phyloP scores from a whole-genome alignment of 2,329 filamentous ascomycete species.

The Aspergillus clavatus region DNA sequence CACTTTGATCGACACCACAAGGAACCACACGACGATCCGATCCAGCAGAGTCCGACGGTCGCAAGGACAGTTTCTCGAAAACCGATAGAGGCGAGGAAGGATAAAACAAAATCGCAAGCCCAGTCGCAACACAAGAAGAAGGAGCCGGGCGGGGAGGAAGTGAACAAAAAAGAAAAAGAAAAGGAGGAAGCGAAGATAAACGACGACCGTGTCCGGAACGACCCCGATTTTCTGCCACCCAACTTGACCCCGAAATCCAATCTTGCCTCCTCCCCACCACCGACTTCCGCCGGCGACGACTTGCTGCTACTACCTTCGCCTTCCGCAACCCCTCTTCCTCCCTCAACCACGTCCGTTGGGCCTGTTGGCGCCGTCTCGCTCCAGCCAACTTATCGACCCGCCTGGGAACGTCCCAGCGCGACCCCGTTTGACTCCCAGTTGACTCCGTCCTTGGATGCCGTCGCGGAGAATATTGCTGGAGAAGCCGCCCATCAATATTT shows the following conservation, averaged over 20 bases:
- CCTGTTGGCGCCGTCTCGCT: constrained; percentile 20
- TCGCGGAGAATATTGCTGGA: constrained; percentile 21
- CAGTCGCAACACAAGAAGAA: not conserved
- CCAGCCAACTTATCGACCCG: constrained; percentile 15
- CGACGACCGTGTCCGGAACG: constrained; percentile 12
- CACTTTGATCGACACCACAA: not conserved
- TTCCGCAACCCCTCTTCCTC: constrained; percentile 17
- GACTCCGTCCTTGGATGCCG: constrained; percentile 24
- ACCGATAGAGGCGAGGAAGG: not conserved
- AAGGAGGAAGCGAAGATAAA: constrained; percentile 4
- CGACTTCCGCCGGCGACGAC: constrained; percentile 21
- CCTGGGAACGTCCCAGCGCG: constrained; percentile 10
- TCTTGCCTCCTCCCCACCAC: constrained; percentile 15
- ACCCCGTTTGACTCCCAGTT: constrained; percentile 18
- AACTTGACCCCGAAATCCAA: constrained; percentile 16
- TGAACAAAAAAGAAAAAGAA: constrained; percentile 3
- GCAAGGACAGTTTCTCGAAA: not conserved
- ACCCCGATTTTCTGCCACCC: constrained; percentile 7
- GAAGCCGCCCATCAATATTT: constrained; percentile 10
- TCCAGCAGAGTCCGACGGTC: not conserved
- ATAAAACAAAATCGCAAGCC: not conserved
- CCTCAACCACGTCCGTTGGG: constrained; percentile 13
- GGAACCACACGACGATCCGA: not conserved
- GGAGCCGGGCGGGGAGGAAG: not conserved
- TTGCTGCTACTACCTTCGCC: constrained; percentile 15